Percentiles rank a stretch among this genome's conserved stretches.
These are phyloP conservation scores for Mitragyna speciosa DNA, from an alignment of 257 asterid species.

Conservation along the genomic window DNA sequence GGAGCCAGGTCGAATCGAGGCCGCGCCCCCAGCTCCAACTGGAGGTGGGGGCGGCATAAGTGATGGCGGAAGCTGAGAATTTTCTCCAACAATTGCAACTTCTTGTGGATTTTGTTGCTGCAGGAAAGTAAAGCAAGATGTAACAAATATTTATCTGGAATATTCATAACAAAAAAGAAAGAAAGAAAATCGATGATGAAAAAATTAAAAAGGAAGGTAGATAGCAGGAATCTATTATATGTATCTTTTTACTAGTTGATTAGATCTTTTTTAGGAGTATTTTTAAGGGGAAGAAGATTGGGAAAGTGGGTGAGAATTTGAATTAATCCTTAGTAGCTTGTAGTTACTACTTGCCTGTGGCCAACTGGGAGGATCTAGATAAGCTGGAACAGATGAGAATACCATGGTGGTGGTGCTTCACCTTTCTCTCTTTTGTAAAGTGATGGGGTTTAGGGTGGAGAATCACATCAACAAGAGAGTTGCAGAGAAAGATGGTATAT, in stretches of 20 bases:
- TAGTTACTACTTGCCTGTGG: constrained; percentile 23
- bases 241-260: constrained; percentile 4
- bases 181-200: neutral
- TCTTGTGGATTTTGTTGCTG: constrained; percentile 26
- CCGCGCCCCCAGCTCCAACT: neutral
- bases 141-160: constrained; percentile 14
- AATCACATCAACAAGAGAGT: constrained; percentile 25
- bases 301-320: constrained; percentile 1
- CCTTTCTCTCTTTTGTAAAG: constrained; percentile 33
- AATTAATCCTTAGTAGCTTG: neutral
- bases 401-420: constrained; percentile 28
- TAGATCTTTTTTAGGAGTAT: neutral
- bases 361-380: constrained; percentile 47
- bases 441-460: constrained; percentile 30
- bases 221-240: constrained; percentile 14
- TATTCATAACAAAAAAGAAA: constrained; percentile 22
- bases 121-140: neutral
- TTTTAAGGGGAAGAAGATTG: neutral
- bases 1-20: constrained; percentile 25
- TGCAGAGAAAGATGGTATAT: constrained; percentile 18
- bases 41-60: constrained; percentile 20
- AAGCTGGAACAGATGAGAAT: constrained; percentile 42
- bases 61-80: constrained; percentile 18
- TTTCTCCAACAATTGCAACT: constrained; percentile 7
- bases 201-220: neutral